phyloP scores from a whole-genome alignment of 164 flowering plant species.

The Liriodendron chinense region DNA sequence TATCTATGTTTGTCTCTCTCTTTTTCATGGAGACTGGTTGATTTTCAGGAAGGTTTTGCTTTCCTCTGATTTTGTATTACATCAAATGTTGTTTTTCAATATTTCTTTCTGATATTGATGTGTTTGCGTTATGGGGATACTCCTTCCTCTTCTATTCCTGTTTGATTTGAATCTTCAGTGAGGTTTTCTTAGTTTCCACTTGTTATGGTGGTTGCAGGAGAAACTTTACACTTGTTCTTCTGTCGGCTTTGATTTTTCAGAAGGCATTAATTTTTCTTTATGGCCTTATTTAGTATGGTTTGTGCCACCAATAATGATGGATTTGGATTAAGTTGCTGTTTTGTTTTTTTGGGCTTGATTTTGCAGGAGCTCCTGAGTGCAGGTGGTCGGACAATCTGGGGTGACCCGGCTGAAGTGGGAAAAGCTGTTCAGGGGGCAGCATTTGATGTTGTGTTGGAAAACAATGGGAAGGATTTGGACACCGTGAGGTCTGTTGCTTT shows the following conservation, averaged over 20 bases:
- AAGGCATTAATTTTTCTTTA: neutral
- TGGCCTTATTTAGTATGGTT: neutral
- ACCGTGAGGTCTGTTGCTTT: constrained; percentile 63
- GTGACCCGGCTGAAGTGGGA: constrained; percentile 75
- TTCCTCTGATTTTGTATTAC: neutral
- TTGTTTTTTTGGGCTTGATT: constrained; percentile 5
- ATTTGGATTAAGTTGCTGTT: neutral
- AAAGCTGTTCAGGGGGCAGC: constrained; percentile 55
- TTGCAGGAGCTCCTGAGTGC: constrained; percentile 73
- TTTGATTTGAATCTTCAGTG: neutral
- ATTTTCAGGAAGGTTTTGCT: neutral
- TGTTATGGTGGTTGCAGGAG: neutral
- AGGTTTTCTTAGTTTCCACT: neutral
- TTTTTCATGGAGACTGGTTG: neutral
- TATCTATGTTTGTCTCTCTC: too few relatives aligned
- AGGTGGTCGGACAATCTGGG: constrained; percentile 92
- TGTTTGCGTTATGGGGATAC: neutral
- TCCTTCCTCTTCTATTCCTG: neutral
- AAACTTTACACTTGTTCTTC: neutral
- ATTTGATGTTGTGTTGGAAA: constrained; percentile 90
- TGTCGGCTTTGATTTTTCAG: neutral
- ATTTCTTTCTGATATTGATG: neutral
- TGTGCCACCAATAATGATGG: neutral
- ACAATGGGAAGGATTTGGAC: constrained; percentile 95
- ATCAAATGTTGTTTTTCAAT: neutral